Conservation (phyloP, 169 alveolate genomes). For the Eimeria necatrix region DNA sequence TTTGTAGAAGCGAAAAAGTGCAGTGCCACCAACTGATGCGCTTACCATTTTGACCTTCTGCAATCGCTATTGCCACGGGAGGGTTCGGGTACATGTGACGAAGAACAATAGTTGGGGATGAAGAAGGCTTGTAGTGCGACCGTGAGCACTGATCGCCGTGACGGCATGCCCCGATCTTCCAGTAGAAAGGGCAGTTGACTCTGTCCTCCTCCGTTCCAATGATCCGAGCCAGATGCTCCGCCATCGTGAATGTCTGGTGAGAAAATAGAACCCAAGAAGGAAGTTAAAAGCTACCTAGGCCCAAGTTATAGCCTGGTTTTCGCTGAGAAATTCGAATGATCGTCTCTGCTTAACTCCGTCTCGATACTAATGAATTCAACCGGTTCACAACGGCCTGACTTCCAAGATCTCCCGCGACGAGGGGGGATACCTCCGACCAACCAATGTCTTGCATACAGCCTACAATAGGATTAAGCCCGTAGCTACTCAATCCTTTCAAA, state of each 20-base stretch:
- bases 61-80: conserved; percentile 99
- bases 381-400: too few species aligned
- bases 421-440: background rate
- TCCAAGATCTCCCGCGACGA: too few species aligned
- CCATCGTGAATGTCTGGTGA: conserved; percentile 91
- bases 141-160: conserved; percentile 99
- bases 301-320: background rate
- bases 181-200: conserved; percentile 99
- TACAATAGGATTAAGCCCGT: background rate
- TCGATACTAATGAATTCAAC: background rate
- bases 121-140: conserved; percentile 97
- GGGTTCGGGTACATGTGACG: conserved; percentile 99
- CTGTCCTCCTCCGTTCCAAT: conserved; percentile 99
- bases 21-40: background rate
- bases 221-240: conserved; percentile 98
- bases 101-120: conserved; percentile 97
- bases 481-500: background rate
- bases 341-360: background rate
- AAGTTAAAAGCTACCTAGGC: background rate
- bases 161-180: conserved; percentile 99
- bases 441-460: background rate
- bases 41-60: conserved; percentile 97
- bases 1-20: background rate
- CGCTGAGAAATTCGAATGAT: background rate
- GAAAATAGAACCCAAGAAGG: background rate